Base-by-base conservation (phyloP, 2,329 filamentous ascomycete species). In the Zelopaecilomyces penicillatus region DNA sequence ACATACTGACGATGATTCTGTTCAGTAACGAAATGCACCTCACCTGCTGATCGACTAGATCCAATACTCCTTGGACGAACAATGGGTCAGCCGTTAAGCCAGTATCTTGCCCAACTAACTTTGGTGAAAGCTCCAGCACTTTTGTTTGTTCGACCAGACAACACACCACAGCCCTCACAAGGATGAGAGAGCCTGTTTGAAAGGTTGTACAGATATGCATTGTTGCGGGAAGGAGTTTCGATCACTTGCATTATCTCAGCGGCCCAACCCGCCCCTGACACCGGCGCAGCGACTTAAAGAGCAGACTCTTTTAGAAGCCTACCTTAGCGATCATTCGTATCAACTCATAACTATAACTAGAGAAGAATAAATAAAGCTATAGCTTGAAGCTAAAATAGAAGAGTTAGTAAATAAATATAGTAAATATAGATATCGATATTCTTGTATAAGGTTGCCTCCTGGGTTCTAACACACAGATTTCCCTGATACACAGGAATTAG, bases 401-500 rank as follows among this genome's bases (percentile, higher is more conserved):
- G 71, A 82, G 41, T 68, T 93, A 51, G 85, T 90, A 1, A 82
- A 90, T 56, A 75, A 77, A 49, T 80, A 79, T 61, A 88, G 89
- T 5, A 87, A 75, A 59, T 89, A 96, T 64, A 75, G 85, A 44
- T 77, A 90, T 53, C 74, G 80, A 29, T 89, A 84, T 62, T 76
- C 82, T 48, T 76, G 87, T 42, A 74, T 77, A 49, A 71, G 68
- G 36, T 87, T 85, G 7, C 90, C 91, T 10, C 87, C 88, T 2
- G 89, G 89, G 0, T 96, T 87, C 60, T 97, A 93, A 91, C 75
- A 87, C 43, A 76, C 84, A 2, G 91, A 95, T 53, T 95, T 97
- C 61, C 90, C 91, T 1, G 80, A 70, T 27, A 96, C 91, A 2
- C 93, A 97, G 61, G 87, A 96, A 63, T 65, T 82, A 27, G 69